Conservation (phyloP, 2,329 filamentous ascomycete species). For the Colletotrichum lentis region DNA sequence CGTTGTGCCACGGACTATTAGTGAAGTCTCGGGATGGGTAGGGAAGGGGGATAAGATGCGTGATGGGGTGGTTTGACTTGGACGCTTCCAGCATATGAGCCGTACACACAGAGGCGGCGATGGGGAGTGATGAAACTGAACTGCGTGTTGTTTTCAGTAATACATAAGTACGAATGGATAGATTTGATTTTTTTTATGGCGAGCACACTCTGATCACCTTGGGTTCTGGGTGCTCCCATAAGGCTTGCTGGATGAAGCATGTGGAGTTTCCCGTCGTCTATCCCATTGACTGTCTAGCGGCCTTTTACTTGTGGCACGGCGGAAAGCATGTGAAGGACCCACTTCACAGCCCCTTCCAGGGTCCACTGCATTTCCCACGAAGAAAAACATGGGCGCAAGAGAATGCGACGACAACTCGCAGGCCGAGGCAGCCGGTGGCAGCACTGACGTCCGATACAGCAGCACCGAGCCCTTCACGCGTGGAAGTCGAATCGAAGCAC, state of each 20-base stretch:
- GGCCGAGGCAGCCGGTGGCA: background rate
- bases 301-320: background rate
- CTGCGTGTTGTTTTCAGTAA: conserved; percentile 32
- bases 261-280: background rate
- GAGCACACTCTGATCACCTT: background rate
- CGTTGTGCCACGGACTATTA: conserved; percentile 14
- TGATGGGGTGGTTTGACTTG: conserved; percentile 11
- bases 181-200: conserved; percentile 20
- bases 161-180: conserved; percentile 35
- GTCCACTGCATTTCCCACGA: background rate
- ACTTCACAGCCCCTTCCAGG: background rate
- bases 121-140: conserved; percentile 28
- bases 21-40: conserved; percentile 20
- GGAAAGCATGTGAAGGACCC: conserved; percentile 16
- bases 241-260: background rate
- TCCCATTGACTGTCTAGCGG: background rate
- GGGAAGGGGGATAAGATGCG: conserved; percentile 7
- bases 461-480: too few relatives aligned
- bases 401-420: conserved; percentile 1
- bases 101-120: conserved; percentile 29
- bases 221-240: background rate
- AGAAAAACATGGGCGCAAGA: conserved; percentile 17
- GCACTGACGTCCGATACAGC: background rate
- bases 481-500: background rate
- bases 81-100: conserved; percentile 20